Evolutionary conservation across 2,329 filamentous ascomycete genomes (phyloP), one percentile per base, ranked within the genome.

Genomic region (Paecilomyces sp.): DNA sequence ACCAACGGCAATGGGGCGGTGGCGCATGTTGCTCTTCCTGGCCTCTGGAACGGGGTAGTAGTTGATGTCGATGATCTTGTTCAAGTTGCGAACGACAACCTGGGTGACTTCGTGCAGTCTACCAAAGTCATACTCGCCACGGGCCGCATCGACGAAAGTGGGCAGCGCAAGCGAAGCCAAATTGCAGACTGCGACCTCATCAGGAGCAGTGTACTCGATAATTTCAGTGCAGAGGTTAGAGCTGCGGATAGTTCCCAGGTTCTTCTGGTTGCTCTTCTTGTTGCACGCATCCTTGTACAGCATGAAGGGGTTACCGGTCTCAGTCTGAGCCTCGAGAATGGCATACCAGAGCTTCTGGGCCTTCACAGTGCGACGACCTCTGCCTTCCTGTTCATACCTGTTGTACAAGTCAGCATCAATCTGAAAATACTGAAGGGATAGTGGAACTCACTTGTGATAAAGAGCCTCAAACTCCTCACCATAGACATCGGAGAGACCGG

Each of bases 191-290:
- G 94, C 94, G 56, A 99, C 94, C 84, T 99, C 94, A 77, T 99
- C 94, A 36, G 94, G 93, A 36, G 94, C 91, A 65, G 84, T 95
- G 83, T 97, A 99, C 82, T 99, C 94, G 65, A 99, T 85, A 69
- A 99, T 99, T 79, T 99, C 94, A 56, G 93, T 97, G 87, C 94
- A 99, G 55, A 99, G 84, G 78, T 99, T 99, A 72, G 94, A 99
- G 83, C 91, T 97, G 77, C 92, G 92, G 70, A 99, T 99, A 63
- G 92, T 97, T 66, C 94, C 94, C 33, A 99, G 84, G 80, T 99
- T 99, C 88, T 99, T 97, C 82, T 99, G 94, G 85, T 99, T 99
- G 84, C 92, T 97, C 89, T 99, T 99, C 76, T 87, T 87, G 86
- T 99, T 99, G 86, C 90, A 93, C 72, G 88, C 85, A 79, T 99